phyloP scores from a whole-genome alignment of 768 basidiomycete genomes.

The Kwoniella botswanensis region DNA sequence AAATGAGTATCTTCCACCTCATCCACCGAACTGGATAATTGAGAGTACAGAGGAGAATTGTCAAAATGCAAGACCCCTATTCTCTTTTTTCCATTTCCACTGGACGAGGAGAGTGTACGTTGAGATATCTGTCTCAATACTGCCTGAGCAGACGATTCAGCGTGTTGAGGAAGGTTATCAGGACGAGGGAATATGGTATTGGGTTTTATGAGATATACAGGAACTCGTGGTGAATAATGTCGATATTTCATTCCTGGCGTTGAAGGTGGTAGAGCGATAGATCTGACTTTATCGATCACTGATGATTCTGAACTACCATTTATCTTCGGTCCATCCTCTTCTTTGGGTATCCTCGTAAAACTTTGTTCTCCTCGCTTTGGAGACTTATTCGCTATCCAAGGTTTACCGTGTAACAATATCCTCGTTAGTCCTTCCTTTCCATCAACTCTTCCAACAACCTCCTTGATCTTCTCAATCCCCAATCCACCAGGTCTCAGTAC shows the following conservation, averaged over 20 bases:
- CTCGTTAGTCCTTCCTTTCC: conserved; percentile 56
- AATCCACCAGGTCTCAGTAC: conserved; percentile 90
- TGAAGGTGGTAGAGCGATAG: conserved; percentile 65
- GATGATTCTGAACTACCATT: not conserved
- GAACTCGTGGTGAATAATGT: conserved; percentile 91
- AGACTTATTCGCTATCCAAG: conserved; percentile 31
- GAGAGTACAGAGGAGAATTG: conserved; percentile 36
- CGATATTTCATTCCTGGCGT: conserved; percentile 99
- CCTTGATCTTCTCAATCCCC: conserved; percentile 83
- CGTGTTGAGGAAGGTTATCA: conserved; percentile 57
- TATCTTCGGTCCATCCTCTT: not conserved
- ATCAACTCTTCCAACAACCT: conserved; percentile 62
- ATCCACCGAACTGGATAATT: conserved; percentile 1
- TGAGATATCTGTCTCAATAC: conserved; percentile 13
- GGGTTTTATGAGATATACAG: conserved; percentile 71
- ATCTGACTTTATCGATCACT: not conserved
- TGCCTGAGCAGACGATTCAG: conserved; percentile 26
- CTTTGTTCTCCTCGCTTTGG: not conserved
- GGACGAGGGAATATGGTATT: conserved; percentile 59
- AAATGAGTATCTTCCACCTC: conserved; percentile 20
- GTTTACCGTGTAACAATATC: conserved; percentile 46
- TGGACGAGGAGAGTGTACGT: not conserved
- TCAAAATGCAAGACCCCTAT: conserved; percentile 48
- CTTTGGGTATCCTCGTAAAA: not conserved
- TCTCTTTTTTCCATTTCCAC: conserved; percentile 11